Percentiles rank a stretch among this genome's conserved stretches.
Conservation (phyloP, 306 rosid genomes). For the Biancaea sappan region DNA sequence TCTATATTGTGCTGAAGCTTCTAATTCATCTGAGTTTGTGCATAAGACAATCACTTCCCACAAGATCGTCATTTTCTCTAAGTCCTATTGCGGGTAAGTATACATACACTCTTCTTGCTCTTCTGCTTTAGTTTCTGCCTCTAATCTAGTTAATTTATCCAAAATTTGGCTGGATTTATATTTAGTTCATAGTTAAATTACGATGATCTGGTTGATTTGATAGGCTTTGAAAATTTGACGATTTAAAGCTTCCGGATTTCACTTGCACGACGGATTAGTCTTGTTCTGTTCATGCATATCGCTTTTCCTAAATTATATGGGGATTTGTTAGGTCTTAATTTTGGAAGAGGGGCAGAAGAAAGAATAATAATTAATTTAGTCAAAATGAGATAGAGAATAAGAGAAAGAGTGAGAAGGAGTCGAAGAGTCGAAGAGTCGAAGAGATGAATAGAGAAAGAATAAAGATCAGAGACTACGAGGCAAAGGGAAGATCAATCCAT, state of each 20-base stretch:
- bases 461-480: no score
- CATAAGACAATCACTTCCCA: constrained; percentile 71
- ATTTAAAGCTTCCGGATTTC: not conserved
- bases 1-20: constrained; percentile 32
- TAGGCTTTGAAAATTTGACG: not conserved
- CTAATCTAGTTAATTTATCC: not conserved
- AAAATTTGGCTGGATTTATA: not conserved
- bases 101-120: not conserved
- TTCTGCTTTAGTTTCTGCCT: not conserved
- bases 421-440: no score
- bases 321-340: no score
- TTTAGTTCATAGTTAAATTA: not conserved
- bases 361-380: no score
- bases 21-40: constrained; percentile 58
- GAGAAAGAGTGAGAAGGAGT: no score
- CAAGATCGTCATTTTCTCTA: constrained; percentile 87
- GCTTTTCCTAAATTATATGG: not conserved
- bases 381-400: no score
- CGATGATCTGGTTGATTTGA: constrained; percentile 9
- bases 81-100: constrained; percentile 90
- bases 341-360: no score
- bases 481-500: no score
- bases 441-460: no score
- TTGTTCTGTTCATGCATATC: not conserved
- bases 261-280: not conserved